These are phyloP conservation scores for Leccinum ochraceum DNA, from an alignment of 768 basidiomycete species.

Conservation along the genomic window DNA sequence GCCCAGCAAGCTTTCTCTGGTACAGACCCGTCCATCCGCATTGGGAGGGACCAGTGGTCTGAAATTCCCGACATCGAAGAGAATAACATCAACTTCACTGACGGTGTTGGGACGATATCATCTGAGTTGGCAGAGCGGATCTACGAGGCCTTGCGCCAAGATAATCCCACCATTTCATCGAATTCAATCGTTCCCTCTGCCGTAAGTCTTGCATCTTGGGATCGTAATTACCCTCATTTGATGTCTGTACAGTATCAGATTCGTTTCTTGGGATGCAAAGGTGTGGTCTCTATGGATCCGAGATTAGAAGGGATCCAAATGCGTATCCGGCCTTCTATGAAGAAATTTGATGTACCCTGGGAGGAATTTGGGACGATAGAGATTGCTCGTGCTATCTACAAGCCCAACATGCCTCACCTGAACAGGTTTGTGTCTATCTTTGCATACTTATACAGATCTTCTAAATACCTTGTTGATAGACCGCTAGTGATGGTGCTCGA, in stretches of 20 bases:
- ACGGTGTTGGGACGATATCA: conserved; percentile 82
- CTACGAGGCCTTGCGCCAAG: conserved; percentile 54
- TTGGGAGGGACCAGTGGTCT: conserved; percentile 60
- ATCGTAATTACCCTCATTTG: not conserved
- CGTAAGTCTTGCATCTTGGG: conserved; percentile 41
- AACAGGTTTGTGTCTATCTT: conserved; percentile 63
- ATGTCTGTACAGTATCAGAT: conserved; percentile 63
- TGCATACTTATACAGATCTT: not conserved
- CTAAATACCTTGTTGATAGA: conserved; percentile 35
- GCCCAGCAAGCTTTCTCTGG: conserved; percentile 73
- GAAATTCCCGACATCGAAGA: conserved; percentile 57
- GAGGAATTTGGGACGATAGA: conserved; percentile 62
- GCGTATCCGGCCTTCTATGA: conserved; percentile 72
- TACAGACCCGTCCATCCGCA: conserved; percentile 69
- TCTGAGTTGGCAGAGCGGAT: conserved; percentile 55
- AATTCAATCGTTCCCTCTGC: conserved; percentile 54
- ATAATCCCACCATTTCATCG: conserved; percentile 36
- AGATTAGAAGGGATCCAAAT: conserved; percentile 56
- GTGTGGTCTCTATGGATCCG: conserved; percentile 71
- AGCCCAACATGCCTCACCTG: conserved; percentile 63
- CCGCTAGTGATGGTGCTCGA: conserved; percentile 79
- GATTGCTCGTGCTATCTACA: conserved; percentile 64
- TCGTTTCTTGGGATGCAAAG: conserved; percentile 82
- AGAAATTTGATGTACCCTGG: conserved; percentile 62
- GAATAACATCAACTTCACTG: conserved; percentile 56